Evolutionary conservation across 1,139 yeast genomes (phyloP).

Genomic region (Starmera stellimalicola): DNA sequence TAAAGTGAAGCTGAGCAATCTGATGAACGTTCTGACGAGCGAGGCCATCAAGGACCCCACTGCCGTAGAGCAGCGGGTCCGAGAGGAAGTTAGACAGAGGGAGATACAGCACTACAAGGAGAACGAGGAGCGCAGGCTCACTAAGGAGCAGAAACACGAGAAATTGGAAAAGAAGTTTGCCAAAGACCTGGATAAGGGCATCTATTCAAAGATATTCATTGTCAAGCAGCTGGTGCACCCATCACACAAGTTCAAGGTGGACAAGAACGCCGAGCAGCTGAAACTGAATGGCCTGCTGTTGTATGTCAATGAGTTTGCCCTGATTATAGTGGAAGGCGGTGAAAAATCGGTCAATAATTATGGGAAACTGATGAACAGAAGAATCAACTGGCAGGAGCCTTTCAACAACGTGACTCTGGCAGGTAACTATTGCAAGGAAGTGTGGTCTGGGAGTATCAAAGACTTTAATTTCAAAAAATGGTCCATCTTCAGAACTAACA

Average conservation of each 20-base stretch:
- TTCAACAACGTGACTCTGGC: slow-evolving; percentile 27
- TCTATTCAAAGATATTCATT: slow-evolving; percentile 49
- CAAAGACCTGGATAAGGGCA: slow-evolving; percentile 45
- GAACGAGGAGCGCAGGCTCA: slow-evolving; percentile 55
- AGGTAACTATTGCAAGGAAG: slow-evolving; percentile 39
- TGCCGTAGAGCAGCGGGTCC: slow-evolving; percentile 64
- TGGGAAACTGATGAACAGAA: slow-evolving; percentile 45
- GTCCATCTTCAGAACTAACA: slow-evolving; percentile 25
- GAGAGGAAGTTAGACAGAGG: slow-evolving; percentile 59
- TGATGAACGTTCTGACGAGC: slow-evolving; percentile 78
- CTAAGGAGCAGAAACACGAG: slow-evolving; percentile 44
- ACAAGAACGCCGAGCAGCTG: slow-evolving; percentile 69
- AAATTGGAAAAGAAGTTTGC: slow-evolving; percentile 37
- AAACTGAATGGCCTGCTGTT: slow-evolving; percentile 50
- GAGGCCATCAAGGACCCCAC: slow-evolving; percentile 92
- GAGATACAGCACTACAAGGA: slow-evolving; percentile 45
- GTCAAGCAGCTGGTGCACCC: slow-evolving; percentile 49
- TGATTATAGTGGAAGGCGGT: slow-evolving; percentile 71
- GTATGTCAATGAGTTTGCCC: slow-evolving; percentile 33
- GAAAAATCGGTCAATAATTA: slow-evolving; percentile 50
- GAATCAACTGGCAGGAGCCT: slow-evolving; percentile 65
- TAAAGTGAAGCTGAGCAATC: slow-evolving; percentile 71
- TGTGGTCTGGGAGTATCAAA: slow-evolving; percentile 73
- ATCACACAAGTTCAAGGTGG: slow-evolving; percentile 63
- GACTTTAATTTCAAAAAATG: slow-evolving; percentile 50